Evolutionary conservation across 2,329 filamentous ascomycete genomes (phyloP).

Genomic region (Aspergillus sp.): DNA sequence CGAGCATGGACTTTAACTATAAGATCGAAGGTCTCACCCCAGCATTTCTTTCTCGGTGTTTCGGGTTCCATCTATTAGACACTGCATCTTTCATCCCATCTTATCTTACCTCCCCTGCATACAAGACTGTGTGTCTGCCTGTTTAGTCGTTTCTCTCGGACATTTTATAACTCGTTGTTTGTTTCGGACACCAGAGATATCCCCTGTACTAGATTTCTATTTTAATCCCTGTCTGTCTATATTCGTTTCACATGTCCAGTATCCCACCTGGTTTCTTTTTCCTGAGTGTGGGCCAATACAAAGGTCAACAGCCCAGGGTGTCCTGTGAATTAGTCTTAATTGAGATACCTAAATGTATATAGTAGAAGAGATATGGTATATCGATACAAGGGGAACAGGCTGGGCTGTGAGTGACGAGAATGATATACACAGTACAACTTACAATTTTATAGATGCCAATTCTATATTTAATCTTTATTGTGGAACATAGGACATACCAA

Average conservation of each 20-base stretch:
- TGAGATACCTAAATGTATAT: background rate
- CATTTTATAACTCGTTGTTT: background rate
- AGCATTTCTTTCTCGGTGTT: background rate
- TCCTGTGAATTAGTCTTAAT: background rate
- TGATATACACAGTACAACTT: background rate
- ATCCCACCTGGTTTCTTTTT: background rate
- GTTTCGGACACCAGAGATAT: background rate
- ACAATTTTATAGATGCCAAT: background rate
- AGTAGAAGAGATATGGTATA: background rate
- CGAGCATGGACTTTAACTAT: background rate
- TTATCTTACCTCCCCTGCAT: background rate
- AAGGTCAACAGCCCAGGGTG: background rate
- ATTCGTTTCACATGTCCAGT: background rate
- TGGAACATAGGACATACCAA: background rate
- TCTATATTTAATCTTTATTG: background rate
- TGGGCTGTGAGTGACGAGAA: background rate
- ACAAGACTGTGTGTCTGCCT: background rate
- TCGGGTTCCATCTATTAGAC: background rate
- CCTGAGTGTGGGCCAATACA: background rate
- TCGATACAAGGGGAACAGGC: background rate
- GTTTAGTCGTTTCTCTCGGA: background rate
- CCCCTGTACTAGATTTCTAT: conserved; percentile 6
- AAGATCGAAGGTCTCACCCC: background rate
- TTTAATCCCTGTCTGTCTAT: background rate
- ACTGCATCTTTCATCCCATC: background rate